Base-by-base conservation (phyloP, 2,329 filamentous ascomycete species). In the Hypoxylon sp. region DNA sequence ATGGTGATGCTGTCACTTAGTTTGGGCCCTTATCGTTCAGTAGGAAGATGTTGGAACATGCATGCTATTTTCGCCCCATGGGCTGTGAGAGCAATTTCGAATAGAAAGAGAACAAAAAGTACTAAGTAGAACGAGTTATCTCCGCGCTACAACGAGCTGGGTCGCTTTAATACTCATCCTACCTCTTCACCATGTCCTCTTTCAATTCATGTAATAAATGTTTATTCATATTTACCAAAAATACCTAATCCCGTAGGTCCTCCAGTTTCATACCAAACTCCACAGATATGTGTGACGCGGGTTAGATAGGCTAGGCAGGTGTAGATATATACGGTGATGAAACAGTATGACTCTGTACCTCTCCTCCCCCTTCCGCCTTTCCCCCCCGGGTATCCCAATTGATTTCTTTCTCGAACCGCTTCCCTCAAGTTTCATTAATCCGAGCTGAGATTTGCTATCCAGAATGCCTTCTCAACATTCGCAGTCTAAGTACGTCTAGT, bases 301-400 rank as follows among this genome's bases (percentile, higher is more conserved):
- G 20, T 26, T 20, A 8, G 28, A 19, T 49, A 44, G 46, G 20
- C 28, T 20, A 8, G 28, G 7, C 34, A 44, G 46, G n/a, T 41
- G 43, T 41, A 37, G 39, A 56, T 50, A 39, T 56, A 57, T 51
- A 49, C 28, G 22, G 22, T 46, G 41, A 48, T 4, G 20, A 30
- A 41, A 20, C 49, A 34, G 13, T 59, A 64, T 56, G 7, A 59
- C 52, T 59, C 47, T 47, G n/a, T 28, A 56, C 19, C 19, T 32
- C n/a, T n/a, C n/a, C n/a, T 32, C 43, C 22, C 20, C 24, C 46
- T 26, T 34, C 19, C 28, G 46, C 54, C 46, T 37, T 47, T 58
- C 54, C 34, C 54, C 34, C 24, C 54, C 44, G 57, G 57, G 64
- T 64, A 64, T 64, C 43, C 61, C 54, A 64, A 51, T 59, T 46